Evolutionary conservation across 176 grass and related monocot genomes (phyloP), one percentile per base, ranked within the genome.

Genomic region (Miscanthus lutarioriparius): DNA sequence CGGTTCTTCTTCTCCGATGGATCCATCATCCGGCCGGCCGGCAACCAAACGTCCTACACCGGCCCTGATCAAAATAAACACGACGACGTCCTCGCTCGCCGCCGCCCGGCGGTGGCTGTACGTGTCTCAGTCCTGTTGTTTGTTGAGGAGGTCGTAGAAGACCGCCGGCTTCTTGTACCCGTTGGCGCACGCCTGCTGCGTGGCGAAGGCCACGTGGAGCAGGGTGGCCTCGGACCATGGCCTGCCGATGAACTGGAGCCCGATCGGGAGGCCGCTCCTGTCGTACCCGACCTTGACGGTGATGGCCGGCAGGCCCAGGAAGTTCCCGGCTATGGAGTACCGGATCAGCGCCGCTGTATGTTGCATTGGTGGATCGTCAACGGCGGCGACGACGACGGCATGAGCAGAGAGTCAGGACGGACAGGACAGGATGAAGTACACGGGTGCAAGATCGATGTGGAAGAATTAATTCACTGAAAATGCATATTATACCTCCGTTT

Each of bases 401-500:
- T 35, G 33, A 35, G 33, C 33, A 35, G 33, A 35, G 33, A 35
- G 33, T 35, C 33, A 35, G 33, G 33, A 35, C 33, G 33, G 33
- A 35, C 33, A 35, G 33, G 32, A 33, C 32, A 33, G n/a, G n/a
- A n/a, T n/a, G n/a, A n/a, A n/a, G n/a, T n/a, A n/a, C n/a, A n/a
- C n/a, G n/a, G n/a, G n/a, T 35, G 33, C 33, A 35, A 35, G 33
- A 35, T 35, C 33, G 33, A 35, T 35, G 33, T 39, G 1, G 14
- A n/a, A n/a, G n/a, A n/a, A n/a, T n/a, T n/a, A n/a, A n/a, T n/a
- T n/a, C n/a, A n/a, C n/a, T n/a, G n/a, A n/a, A n/a, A n/a, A n/a
- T n/a, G n/a, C n/a, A n/a, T n/a, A n/a, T n/a, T n/a, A n/a, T 94
- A 99, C 96, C 96, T 83, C 93, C 97, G 74, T 99, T 99, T 47